A percentile compares a stretch with the other conserved stretches of the same genome.
Evolutionary conservation across 169 alveolate species (phyloP).

Genomic region (Eimeria praecox): DNA sequence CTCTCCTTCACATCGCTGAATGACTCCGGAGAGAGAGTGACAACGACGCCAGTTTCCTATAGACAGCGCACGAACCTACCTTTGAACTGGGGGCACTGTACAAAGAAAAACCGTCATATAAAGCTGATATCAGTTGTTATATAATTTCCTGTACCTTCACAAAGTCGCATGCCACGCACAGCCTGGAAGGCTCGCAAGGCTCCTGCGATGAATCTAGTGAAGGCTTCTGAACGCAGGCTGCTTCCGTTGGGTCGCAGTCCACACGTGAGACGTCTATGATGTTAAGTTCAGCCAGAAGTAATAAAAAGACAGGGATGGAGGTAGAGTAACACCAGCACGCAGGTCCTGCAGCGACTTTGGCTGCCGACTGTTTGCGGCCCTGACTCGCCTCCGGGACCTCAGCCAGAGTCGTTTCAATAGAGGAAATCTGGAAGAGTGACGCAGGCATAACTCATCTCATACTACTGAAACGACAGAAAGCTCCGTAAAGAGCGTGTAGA

Average conservation of each 20-base stretch:
- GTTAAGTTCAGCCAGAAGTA: constrained; percentile 15
- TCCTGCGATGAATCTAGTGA: neutral
- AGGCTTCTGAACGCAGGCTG: neutral
- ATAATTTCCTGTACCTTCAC: neutral
- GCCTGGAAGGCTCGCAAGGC: constrained; percentile 25
- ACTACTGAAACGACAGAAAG: neutral
- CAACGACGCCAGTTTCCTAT: neutral
- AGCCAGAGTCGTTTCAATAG: neutral
- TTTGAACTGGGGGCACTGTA: neutral
- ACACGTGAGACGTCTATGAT: neutral
- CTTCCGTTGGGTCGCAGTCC: neutral
- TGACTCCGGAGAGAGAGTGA: neutral
- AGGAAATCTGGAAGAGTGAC: neutral
- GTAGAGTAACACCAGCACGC: neutral
- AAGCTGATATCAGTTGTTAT: constrained; percentile 2
- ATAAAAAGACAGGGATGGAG: neutral
- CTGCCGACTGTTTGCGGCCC: constrained; percentile 53
- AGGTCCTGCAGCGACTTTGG: neutral
- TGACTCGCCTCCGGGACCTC: neutral
- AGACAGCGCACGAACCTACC: constrained; percentile 4
- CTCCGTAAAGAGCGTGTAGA: neutral
- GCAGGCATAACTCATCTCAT: neutral
- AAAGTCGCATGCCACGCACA: neutral
- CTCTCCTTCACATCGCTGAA: constrained; percentile 23
- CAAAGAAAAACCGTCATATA: neutral